Evolutionary conservation across 1,139 yeast genomes (phyloP).

Genomic region (Magnusiomyces suaveolens): DNA sequence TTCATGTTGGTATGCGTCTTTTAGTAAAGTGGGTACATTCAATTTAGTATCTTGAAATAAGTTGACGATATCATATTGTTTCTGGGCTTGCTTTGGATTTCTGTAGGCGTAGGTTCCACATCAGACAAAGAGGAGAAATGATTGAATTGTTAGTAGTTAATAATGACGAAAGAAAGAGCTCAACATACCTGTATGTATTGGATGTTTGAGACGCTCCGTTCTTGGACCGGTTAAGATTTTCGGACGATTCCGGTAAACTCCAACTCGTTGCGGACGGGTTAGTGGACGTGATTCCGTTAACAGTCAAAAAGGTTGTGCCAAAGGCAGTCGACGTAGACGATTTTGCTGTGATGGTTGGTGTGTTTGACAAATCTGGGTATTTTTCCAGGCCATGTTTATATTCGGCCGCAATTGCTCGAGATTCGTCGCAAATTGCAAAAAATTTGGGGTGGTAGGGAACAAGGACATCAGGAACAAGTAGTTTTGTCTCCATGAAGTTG

Average conservation of each 20-base stretch:
- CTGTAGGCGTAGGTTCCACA: no score
- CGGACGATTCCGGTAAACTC: background rate
- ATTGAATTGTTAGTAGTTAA: no score
- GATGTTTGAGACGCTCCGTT: background rate
- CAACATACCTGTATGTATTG: background rate
- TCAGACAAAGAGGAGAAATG: no score
- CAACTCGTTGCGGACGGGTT: background rate
- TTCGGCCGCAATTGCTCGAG: slow-evolving; percentile 16
- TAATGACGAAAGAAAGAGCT: no score
- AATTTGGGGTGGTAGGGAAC: slow-evolving; percentile 7
- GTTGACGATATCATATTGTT: background rate
- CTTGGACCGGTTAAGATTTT: background rate
- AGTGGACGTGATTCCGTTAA: background rate
- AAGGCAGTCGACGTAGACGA: background rate
- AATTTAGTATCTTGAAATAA: no score
- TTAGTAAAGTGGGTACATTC: no score
- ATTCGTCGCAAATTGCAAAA: slow-evolving; percentile 15
- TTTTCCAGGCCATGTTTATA: slow-evolving; percentile 14
- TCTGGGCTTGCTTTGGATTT: background rate
- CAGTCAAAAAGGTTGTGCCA: background rate
- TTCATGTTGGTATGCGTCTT: background rate
- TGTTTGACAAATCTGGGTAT: slow-evolving; percentile 7
- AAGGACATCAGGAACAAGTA: slow-evolving; percentile 10
- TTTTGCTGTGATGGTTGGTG: background rate
- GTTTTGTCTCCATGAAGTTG: slow-evolving; percentile 16